Evolutionary conservation across 108 stramenopile genomes (phyloP).

Genomic region (Stephanodiscus triporus): DNA sequence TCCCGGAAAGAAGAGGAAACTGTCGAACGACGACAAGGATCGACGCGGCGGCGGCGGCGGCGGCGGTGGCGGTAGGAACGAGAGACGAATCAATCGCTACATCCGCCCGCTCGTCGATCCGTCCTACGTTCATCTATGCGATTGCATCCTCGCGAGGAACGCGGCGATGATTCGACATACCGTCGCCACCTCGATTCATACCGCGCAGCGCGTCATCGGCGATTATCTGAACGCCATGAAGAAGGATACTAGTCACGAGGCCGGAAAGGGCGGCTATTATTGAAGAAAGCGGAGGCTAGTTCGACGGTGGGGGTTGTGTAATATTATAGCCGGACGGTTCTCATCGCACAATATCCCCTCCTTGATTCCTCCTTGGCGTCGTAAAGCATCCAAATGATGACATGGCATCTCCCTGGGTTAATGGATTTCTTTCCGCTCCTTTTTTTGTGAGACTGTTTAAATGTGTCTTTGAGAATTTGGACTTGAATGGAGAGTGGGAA

Average conservation of each 20-base stretch:
- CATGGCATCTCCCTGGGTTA: background rate
- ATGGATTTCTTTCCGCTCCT: background rate
- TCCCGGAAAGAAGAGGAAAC: slow-evolving; percentile 14
- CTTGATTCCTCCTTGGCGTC: background rate
- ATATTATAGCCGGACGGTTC: background rate
- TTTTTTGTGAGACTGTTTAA: too few relatives aligned
- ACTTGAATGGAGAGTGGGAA: too few relatives aligned
- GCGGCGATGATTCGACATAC: slow-evolving; percentile 69
- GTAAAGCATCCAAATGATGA: too few relatives aligned
- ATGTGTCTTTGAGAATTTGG: too few relatives aligned
- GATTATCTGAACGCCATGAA: slow-evolving; percentile 77
- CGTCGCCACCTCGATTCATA: slow-evolving; percentile 69
- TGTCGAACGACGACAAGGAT: slow-evolving; percentile 11
- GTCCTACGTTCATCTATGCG: slow-evolving; percentile 62
- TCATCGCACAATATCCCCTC: background rate
- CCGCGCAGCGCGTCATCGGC: slow-evolving; percentile 53
- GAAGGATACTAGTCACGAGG: slow-evolving; percentile 54
- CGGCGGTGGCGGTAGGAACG: slow-evolving; percentile 8
- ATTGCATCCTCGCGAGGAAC: slow-evolving; percentile 67
- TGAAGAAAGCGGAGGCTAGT: background rate
- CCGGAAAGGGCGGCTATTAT: slow-evolving; percentile 23
- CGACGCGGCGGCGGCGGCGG: background rate
- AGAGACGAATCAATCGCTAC: slow-evolving; percentile 75
- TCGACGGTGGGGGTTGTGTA: background rate
- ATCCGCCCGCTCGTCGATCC: slow-evolving; percentile 66